A percentile compares a stretch with the other conserved stretches of the same genome.
Conservation (phyloP, 805 yeast species). For the Candida sphagnicola region DNA sequence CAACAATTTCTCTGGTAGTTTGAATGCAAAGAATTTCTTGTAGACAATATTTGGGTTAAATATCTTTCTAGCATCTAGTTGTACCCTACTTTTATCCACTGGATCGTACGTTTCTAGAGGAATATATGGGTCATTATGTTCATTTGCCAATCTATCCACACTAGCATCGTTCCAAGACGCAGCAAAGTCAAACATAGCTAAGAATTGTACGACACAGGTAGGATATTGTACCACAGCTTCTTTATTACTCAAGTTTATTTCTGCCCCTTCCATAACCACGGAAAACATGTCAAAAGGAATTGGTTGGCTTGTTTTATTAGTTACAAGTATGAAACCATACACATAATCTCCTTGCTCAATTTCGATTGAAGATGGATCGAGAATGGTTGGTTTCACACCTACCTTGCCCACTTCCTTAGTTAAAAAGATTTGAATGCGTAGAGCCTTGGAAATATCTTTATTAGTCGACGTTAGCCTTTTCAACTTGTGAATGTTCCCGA, state of each 20-base stretch:
- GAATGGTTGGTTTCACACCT: slow-evolving; percentile 27
- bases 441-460: slow-evolving; percentile 20
- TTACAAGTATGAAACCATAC: slow-evolving; percentile 31
- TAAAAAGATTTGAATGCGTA: slow-evolving; percentile 26
- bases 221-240: slow-evolving; percentile 14
- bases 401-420: slow-evolving; percentile 31
- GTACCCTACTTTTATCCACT: slow-evolving; percentile 24
- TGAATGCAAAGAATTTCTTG: slow-evolving; percentile 39
- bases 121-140: slow-evolving; percentile 26
- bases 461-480: slow-evolving; percentile 27
- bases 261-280: slow-evolving; percentile 34
- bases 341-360: slow-evolving; percentile 34
- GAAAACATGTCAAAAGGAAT: slow-evolving; percentile 39
- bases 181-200: slow-evolving; percentile 39
- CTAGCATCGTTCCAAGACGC: slow-evolving; percentile 38
- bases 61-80: slow-evolving; percentile 20
- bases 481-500: slow-evolving; percentile 33
- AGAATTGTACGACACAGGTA: slow-evolving; percentile 21
- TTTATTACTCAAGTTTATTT: slow-evolving; percentile 20
- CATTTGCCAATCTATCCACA: slow-evolving; percentile 28
- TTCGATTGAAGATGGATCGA: slow-evolving; percentile 28
- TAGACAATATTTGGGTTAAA: slow-evolving; percentile 29
- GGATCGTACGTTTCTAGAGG: slow-evolving; percentile 23
- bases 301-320: slow-evolving; percentile 20
- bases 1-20: slow-evolving; percentile 32